Percentiles rank a stretch among this genome's conserved stretches.
phyloP scores from a whole-genome alignment of 345 rosid genomes.

The Melaleuca quinquenervia region DNA sequence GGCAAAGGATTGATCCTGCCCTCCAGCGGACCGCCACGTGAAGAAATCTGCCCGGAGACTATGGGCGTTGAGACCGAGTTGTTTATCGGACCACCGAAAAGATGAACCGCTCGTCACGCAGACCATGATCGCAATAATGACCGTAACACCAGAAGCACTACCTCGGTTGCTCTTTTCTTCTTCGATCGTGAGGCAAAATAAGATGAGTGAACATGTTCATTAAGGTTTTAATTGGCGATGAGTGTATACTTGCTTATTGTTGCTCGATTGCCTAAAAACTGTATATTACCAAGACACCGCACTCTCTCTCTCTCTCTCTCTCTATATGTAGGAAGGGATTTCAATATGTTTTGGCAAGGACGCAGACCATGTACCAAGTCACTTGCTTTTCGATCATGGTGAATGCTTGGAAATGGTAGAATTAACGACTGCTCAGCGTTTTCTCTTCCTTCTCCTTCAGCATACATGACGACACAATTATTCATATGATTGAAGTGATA shows the following conservation, averaged over 20 bases:
- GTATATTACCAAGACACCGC: neutral
- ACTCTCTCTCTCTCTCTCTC: neutral
- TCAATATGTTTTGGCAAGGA: no score
- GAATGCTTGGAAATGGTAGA: neutral
- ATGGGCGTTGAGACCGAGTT: slow-evolving; percentile 4
- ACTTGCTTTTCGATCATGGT: neutral
- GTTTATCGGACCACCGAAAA: slow-evolving; percentile 3
- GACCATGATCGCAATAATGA: neutral
- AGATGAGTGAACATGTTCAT: neutral
- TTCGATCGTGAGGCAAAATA: neutral
- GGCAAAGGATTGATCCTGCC: neutral
- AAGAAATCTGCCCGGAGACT: neutral
- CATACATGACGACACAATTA: neutral
- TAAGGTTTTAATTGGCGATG: neutral
- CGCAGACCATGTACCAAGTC: neutral
- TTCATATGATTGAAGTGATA: no score
- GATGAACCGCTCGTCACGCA: neutral
- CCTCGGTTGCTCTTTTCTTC: neutral
- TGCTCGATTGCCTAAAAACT: neutral
- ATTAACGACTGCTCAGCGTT: neutral
- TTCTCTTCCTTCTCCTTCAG: no score
- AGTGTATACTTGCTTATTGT: neutral
- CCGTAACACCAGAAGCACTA: neutral
- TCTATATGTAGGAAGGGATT: no score
- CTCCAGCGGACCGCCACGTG: neutral